A percentile compares a stretch with the other conserved stretches of the same genome.
phyloP scores from a whole-genome alignment of 2,329 filamentous ascomycete species.

The Colletotrichum coccodes region DNA sequence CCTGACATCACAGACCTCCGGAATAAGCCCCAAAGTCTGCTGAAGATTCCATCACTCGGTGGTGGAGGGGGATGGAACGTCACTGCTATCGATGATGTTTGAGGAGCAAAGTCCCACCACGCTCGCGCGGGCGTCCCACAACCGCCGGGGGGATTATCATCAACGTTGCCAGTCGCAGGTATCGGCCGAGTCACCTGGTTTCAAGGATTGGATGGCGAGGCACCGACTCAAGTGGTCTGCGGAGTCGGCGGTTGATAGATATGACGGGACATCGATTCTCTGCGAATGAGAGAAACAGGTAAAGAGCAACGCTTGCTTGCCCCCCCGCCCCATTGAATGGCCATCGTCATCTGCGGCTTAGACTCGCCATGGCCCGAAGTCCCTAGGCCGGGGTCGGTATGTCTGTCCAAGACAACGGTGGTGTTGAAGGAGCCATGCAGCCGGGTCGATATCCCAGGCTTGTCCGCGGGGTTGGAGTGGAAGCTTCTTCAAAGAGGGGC shows the following conservation, averaged over 20 bases:
- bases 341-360: slow-evolving; percentile 20
- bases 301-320: not conserved
- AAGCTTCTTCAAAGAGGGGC: not conserved
- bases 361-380: slow-evolving; percentile 7
- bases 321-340: not conserved
- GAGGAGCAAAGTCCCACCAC: slow-evolving; percentile 22
- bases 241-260: not conserved
- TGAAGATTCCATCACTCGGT: slow-evolving; percentile 17
- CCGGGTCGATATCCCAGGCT: slow-evolving; percentile 20
- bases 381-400: slow-evolving; percentile 21
- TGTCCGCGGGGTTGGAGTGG: not conserved
- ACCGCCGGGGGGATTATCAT: slow-evolving; percentile 9
- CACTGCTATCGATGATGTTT: slow-evolving; percentile 31
- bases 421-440: slow-evolving; percentile 25
- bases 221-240: not conserved
- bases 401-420: slow-evolving; percentile 7
- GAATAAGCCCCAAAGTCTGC: slow-evolving; percentile 18
- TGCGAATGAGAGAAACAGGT: not conserved
- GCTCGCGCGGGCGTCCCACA: not conserved
- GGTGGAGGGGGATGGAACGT: slow-evolving; percentile 35
- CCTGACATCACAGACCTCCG: slow-evolving; percentile 31
- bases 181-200: slow-evolving; percentile 25
- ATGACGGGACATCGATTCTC: not conserved
- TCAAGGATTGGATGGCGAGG: slow-evolving; percentile 16
- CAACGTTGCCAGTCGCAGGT: slow-evolving; percentile 30